Evolutionary conservation across 108 stramenopile genomes (phyloP), one percentile per base, ranked within the genome.

Genomic region (Skeletonema menzelii): DNA sequence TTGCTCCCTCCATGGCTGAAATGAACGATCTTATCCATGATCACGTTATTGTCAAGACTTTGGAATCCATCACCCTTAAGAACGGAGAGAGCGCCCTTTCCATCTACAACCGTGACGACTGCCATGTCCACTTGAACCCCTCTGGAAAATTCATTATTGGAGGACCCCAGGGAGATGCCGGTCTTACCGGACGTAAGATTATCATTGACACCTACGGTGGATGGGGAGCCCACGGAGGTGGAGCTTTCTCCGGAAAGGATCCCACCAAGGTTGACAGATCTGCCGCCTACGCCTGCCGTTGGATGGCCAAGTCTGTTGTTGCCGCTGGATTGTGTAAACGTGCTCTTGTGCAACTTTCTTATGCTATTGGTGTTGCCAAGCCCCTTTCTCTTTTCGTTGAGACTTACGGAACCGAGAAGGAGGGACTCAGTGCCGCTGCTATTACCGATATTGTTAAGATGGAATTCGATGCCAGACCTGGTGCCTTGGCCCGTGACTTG

Each of bases 151-250:
- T 98, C 87, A 95, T 98, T 72, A 97, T 98, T 63, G 97, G 97
- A 28, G 97, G 97, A 67, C 97, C 97, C 27, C 97, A 98, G 79
- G 97, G 97, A 67, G 97, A 98, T 85, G 96, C 97, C 32, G 96
- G 97, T 57, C 87, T 98, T 19, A 97, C 97, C 47, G 97, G 97
- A 73, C 94, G 97, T 64, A 98, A 98, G 87, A 97, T 98, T 65
- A 97, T 98, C 86, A 97, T 97, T 79, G 97, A 98, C 80, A 98
- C 96, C 70, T 98, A 98, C 84, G 97, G 97, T 59, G 97, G 97
- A 72, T 98, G 97, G 97, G 97, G 97, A 56, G 96, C 97, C 44
- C 97, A 98, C 77, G 97, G 97, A 68, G 97, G 97, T 47, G 97
- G 97, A 60, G 97, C 97, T 65, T 97, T 97, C 88, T 97, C 96